Conservation (phyloP, 148 eudicot genomes). For the Chenopodium quinoa region DNA sequence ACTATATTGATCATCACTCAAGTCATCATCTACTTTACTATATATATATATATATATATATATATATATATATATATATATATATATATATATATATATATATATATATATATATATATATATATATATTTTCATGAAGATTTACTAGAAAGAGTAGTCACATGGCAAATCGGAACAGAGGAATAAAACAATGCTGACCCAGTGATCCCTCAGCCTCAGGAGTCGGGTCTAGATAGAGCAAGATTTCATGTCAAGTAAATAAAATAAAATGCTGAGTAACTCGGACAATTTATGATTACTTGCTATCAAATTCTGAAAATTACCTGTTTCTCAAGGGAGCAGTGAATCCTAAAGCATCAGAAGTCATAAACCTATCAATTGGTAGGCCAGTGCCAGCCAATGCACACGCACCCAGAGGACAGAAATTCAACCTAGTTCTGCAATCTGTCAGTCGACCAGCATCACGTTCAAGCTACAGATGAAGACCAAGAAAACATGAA, state of each 20-base stretch:
- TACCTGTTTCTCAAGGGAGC: slow-evolving; percentile 97
- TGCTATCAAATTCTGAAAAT: neutral
- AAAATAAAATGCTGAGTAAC: neutral
- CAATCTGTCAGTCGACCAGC: slow-evolving; percentile 87
- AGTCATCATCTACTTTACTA: too few relatives aligned
- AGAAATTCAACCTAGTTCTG: slow-evolving; percentile 76
- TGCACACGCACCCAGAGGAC: slow-evolving; percentile 98
- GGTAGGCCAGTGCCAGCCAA: slow-evolving; percentile 98
- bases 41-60: too few relatives aligned
- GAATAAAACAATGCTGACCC: neutral
- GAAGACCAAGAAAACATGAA: neutral
- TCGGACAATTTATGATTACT: neutral
- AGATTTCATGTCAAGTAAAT: neutral
- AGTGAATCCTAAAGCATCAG: slow-evolving; percentile 82
- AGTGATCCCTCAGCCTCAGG: too few relatives aligned
- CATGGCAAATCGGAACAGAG: neutral
- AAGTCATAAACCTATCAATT: slow-evolving; percentile 93
- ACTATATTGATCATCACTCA: neutral
- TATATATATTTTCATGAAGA: too few relatives aligned
- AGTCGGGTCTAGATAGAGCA: neutral
- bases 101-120: too few relatives aligned
- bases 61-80: too few relatives aligned
- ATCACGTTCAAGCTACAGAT: slow-evolving; percentile 88
- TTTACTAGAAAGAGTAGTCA: neutral
- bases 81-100: too few relatives aligned